Percentiles rank a stretch among this genome's conserved stretches.
Conservation (phyloP, 1,139 yeast genomes). For the Geotrichum bryndzae region DNA sequence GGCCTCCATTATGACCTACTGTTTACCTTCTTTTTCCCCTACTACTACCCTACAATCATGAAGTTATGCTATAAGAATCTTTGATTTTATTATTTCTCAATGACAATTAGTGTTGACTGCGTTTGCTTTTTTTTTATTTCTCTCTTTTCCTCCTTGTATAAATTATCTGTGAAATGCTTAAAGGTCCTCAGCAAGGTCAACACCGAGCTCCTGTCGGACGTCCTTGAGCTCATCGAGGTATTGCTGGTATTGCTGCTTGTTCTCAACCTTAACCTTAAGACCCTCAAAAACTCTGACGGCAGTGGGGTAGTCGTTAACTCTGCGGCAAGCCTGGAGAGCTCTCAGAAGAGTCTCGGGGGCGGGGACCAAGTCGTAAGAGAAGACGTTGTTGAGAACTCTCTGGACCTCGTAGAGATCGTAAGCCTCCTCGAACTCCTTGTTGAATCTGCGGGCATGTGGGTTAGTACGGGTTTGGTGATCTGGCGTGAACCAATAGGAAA, state of each 20-base stretch:
- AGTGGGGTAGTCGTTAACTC: conserved; percentile 97
- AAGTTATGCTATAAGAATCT: background rate
- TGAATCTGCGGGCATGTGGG: conserved; percentile 48
- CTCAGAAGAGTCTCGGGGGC: conserved; percentile 94
- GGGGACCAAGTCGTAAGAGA: conserved; percentile 97
- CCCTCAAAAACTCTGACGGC: conserved; percentile 97
- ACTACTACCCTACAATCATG: background rate
- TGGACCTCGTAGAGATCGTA: conserved; percentile 97
- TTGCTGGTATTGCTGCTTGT: conserved; percentile 87
- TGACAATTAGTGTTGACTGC: background rate
- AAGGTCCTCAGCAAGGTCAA: conserved; percentile 90
- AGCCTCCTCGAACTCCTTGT: conserved; percentile 95
- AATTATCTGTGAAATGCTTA: conserved; percentile 4
- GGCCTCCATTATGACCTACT: background rate
- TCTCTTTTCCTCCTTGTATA: background rate
- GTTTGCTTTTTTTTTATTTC: background rate
- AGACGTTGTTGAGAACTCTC: conserved; percentile 89
- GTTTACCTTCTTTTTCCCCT: background rate
- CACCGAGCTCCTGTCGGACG: conserved; percentile 83
- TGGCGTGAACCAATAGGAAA: conserved; percentile 1
- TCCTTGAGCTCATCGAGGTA: conserved; percentile 92
- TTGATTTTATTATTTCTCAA: background rate
- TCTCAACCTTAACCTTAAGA: conserved; percentile 91
- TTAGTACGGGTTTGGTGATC: conserved; percentile 6
- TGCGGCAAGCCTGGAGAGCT: conserved; percentile 96